Evolutionary conservation across 2,329 filamentous ascomycete genomes (phyloP), one percentile per base, ranked within the genome.

Genomic region (Arachnomyces sp.): DNA sequence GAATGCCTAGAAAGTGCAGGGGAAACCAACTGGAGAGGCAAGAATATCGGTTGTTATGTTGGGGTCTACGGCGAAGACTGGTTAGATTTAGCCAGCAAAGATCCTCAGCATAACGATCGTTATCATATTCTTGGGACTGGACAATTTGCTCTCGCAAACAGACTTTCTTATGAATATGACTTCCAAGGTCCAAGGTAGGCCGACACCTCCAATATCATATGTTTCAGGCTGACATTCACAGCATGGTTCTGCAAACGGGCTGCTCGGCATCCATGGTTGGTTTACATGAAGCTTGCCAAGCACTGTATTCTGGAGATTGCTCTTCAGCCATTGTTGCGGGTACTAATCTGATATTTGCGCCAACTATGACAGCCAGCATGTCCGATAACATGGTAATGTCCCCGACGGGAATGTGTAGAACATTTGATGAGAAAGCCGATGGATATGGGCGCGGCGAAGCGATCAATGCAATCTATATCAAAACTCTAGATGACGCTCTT

Each of bases 221-320:
- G n/a, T n/a, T n/a, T n/a, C n/a, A n/a, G n/a, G n/a, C n/a, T n/a
- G n/a, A n/a, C n/a, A n/a, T n/a, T n/a, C n/a, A n/a, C n/a, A n/a
- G 60, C 31, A 50, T 60, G 48, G 56, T 53, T 0, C 50, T 67
- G 5, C 56, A 61, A n/a, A 69, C 67, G 1, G 67, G 59, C 2
- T 68, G 67, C 36, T 68, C 65, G 0, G 59, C 63, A 3, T 57
- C 62, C 5, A 36, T 69, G 9, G 51, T 59, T 2, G 55, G 46
- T 4, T 44, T 69, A 4, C 54, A 68, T 34, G 50, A 60, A 18
- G 65, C 65, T 7, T 63, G 61, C n/a, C 51, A 55, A n/a, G 55
- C 46, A 5, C 40, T 56, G 5, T 48, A 35, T 5, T 36, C 29
- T 9, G 53, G 59, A 2, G 52, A 60, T n/a, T 50, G 49, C 29